A percentile compares a stretch with the other conserved stretches of the same genome.
phyloP scores from a whole-genome alignment of 1,284 basidiomycete species.

The Leucoagaricus sp. region DNA sequence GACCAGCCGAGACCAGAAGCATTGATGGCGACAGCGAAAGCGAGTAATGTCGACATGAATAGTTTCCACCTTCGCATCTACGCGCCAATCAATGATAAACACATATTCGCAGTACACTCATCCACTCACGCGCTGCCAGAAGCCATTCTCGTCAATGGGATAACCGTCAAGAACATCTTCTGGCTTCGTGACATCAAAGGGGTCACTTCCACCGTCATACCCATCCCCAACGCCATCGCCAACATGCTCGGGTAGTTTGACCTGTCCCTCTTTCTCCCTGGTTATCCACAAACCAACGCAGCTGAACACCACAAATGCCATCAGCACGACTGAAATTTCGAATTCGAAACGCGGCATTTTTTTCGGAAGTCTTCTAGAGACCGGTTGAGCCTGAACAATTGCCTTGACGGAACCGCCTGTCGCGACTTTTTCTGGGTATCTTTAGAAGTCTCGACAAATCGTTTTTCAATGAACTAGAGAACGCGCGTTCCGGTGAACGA shows the following conservation, averaged over 20 bases:
- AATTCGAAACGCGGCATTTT: conserved; percentile 65
- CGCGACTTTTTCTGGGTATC: too few relatives aligned
- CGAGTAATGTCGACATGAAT: conserved; percentile 45
- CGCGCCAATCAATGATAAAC: neutral
- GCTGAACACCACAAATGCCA: conserved; percentile 47
- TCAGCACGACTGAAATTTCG: conserved; percentile 51
- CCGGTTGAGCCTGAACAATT: neutral
- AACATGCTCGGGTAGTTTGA: conserved; percentile 53
- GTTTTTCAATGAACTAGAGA: neutral
- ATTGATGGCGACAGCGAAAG: conserved; percentile 49
- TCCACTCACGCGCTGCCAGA: conserved; percentile 66
- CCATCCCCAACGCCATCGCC: conserved; percentile 18
- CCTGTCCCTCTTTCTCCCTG: conserved; percentile 47
- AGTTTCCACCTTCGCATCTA: conserved; percentile 63
- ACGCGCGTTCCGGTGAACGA: neutral
- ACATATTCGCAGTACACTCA: neutral
- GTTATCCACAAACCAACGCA: conserved; percentile 40
- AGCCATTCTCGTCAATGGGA: conserved; percentile 68
- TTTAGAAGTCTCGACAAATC: neutral
- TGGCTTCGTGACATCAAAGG: conserved; percentile 76
- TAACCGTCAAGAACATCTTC: conserved; percentile 76
- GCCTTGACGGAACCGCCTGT: too few relatives aligned
- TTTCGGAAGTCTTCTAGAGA: neutral
- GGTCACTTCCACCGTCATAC: conserved; percentile 44
- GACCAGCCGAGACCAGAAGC: conserved; percentile 56